Evolutionary conservation across 1,284 basidiomycete species (phyloP), one percentile per base, ranked within the genome.

Genomic region (Vanrija humicola): DNA sequence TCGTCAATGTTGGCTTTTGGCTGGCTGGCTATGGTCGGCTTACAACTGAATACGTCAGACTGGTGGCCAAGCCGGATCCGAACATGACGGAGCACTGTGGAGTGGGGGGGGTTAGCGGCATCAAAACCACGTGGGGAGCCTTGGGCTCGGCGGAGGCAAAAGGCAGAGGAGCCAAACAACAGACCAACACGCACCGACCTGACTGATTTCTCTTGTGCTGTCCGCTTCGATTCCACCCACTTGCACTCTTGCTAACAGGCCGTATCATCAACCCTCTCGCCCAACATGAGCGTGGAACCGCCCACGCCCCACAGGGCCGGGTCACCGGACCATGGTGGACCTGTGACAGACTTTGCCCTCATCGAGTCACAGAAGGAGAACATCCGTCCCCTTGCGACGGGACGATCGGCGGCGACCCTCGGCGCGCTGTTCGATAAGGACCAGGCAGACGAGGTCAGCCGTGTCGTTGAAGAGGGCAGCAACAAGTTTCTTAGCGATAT

Each of bases 341-440:
- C 76, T 23, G 70, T 67, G 10, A 78, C 77, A 19, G 78, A 80
- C 60, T 78, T 78, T 55, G 64, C 73, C 6, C 58, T 77, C 38
- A 70, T 82, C 55, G 82, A 84, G 62, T 73, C 77, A 4, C 79
- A 82, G 51, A 84, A 84, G 72, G 83, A 84, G 68, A 84, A 84
- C 70, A 82, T 84, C 45, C 77, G 80, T 52, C 82, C 82, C 0
- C 70, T 81, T 5, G 74, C 79, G 1, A 73, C 78, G 7, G 83
- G 83, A 14, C 73, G 83, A 43, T 82, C 80, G 12, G 83, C 83
- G 3, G 77, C 79, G 39, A 80, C 80, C 3, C 77, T 83, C 43
- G 79, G 78, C 45, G 77, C 72, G 45, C 63, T 80, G 16, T 78
- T 81, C 55, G 73, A 72, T 18, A 76, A 73, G 55, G 62, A 62